Conservation (phyloP, 306 rosid species). For the Arachis hypogaea region DNA sequence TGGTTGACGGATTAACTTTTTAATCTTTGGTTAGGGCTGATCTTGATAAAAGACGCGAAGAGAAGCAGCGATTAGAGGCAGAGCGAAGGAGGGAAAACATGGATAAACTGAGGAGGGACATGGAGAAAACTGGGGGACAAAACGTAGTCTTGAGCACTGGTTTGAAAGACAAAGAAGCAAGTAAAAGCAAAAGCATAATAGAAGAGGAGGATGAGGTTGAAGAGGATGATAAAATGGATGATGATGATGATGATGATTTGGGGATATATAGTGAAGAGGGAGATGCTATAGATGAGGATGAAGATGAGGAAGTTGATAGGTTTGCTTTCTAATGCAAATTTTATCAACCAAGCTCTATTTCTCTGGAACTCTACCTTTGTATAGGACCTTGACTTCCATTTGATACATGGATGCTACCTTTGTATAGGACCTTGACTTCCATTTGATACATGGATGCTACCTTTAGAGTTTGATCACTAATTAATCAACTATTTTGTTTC, state of each 20-base stretch:
- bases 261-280: conserved; percentile 56
- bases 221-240: conserved; percentile 40
- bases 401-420: conserved; percentile 35
- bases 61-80: conserved; percentile 81
- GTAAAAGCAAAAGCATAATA: conserved; percentile 55
- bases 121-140: conserved; percentile 67
- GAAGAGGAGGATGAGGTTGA: conserved; percentile 53
- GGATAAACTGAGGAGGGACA: conserved; percentile 75
- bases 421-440: conserved; percentile 42
- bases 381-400: conserved; percentile 36
- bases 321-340: conserved; percentile 45
- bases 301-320: conserved; percentile 59
- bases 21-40: conserved; percentile 57
- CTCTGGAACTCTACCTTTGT: conserved; percentile 39
- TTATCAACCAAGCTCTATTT: conserved; percentile 4
- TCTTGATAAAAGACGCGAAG: conserved; percentile 78
- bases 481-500: conserved; percentile 8
- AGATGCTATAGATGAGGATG: conserved; percentile 57
- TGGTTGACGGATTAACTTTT: conserved; percentile 14
- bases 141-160: conserved; percentile 80
- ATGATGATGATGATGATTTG: conserved; percentile 50
- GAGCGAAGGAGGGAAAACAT: conserved; percentile 71
- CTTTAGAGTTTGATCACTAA: conserved; percentile 30
- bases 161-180: conserved; percentile 56
- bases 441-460: conserved; percentile 26